A percentile compares a stretch with the other conserved stretches of the same genome.
Evolutionary conservation across 108 stramenopile species (phyloP).

Genomic region (Cyclostephanos tholiformis): DNA sequence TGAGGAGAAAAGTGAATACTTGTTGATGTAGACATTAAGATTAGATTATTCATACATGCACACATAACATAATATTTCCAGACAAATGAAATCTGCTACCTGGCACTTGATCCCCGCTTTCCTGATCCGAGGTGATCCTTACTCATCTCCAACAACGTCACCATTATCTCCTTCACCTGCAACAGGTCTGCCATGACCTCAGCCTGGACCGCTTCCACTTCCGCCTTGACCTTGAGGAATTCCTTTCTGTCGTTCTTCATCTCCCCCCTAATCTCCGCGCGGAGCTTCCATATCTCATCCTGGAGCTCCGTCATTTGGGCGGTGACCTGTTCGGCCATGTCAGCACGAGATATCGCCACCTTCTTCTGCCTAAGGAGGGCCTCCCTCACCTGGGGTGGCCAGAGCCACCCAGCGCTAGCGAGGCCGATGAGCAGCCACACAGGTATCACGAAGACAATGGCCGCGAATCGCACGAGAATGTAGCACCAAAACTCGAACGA

Average conservation of each 20-base stretch:
- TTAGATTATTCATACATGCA: too few relatives aligned
- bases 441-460: slow-evolving; percentile 49
- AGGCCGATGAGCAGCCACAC: slow-evolving; percentile 53
- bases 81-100: too few relatives aligned
- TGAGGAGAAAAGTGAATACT: too few relatives aligned
- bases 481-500: slow-evolving; percentile 56
- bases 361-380: slow-evolving; percentile 44
- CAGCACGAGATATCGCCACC: slow-evolving; percentile 65
- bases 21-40: too few relatives aligned
- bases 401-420: slow-evolving; percentile 49
- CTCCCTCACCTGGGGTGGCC: slow-evolving; percentile 61
- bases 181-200: slow-evolving; percentile 65
- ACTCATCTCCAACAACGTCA: slow-evolving; percentile 28
- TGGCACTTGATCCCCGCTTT: not conserved
- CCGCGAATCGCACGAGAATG: slow-evolving; percentile 34
- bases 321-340: slow-evolving; percentile 68
- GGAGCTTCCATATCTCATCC: slow-evolving; percentile 59
- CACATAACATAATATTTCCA: too few relatives aligned
- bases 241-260: slow-evolving; percentile 78
- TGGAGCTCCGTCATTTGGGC: slow-evolving; percentile 70
- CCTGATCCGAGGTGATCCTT: slow-evolving; percentile 1
- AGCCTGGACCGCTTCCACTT: slow-evolving; percentile 62
- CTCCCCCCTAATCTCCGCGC: slow-evolving; percentile 65
- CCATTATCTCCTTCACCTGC: slow-evolving; percentile 67
- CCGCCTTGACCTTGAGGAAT: slow-evolving; percentile 60